Conservation (phyloP, 1,139 yeast genomes). For the Hansenula anomala region DNA sequence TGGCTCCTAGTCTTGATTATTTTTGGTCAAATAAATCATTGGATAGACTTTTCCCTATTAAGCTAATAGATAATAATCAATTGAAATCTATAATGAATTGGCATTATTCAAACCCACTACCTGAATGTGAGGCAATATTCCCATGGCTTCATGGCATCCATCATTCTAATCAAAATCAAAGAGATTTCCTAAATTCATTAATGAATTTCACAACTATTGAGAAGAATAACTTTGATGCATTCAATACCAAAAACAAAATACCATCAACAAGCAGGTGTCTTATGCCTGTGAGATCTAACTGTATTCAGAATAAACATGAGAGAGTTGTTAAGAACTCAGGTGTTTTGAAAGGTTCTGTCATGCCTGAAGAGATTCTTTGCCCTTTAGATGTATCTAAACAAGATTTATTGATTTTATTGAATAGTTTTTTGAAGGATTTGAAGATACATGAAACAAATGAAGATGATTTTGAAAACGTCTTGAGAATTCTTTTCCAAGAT, state of each 20-base stretch:
- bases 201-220: conserved; percentile 17
- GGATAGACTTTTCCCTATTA: conserved; percentile 20
- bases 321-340: conserved; percentile 38
- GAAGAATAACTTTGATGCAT: conserved; percentile 17
- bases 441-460: conserved; percentile 17
- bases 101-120: conserved; percentile 48
- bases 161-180: conserved; percentile 21
- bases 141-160: conserved; percentile 90
- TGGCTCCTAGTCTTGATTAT: conserved; percentile 9
- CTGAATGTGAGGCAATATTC: conserved; percentile 64
- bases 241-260: conserved; percentile 28
- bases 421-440: conserved; percentile 14
- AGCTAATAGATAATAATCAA: conserved; percentile 27
- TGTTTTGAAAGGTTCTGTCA: conserved; percentile 58
- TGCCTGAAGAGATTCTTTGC: conserved; percentile 53
- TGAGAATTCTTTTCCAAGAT: conserved; percentile 33
- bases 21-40: conserved; percentile 12
- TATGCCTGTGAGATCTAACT: conserved; percentile 39
- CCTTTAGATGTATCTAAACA: conserved; percentile 24
- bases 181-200: conserved; percentile 17
- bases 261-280: conserved; percentile 20
- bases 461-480: conserved; percentile 13
- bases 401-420: conserved; percentile 12
- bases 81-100: conserved; percentile 34
- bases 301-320: conserved; percentile 18